These are phyloP conservation scores for Apiospora aurea DNA, from an alignment of 2,329 filamentous ascomycete species.

Conservation along the genomic window DNA sequence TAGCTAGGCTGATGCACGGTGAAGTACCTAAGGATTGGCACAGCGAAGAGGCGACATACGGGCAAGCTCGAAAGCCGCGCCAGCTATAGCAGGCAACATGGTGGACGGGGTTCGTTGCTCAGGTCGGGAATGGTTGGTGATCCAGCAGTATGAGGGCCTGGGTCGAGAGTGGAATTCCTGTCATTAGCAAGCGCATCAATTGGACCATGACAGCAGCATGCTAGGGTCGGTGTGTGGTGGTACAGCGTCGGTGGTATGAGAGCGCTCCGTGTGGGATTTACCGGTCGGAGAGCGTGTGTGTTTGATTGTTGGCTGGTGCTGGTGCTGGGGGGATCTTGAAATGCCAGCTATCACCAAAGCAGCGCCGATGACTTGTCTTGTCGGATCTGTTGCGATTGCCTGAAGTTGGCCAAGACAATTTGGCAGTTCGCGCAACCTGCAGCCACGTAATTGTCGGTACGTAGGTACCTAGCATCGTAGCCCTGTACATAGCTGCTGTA, in stretches of 20 bases:
- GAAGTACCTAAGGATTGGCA: conserved; percentile 26
- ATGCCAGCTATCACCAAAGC: conserved; percentile 11
- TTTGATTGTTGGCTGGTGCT: background rate
- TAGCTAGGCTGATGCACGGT: conserved; percentile 7
- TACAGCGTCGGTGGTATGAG: background rate
- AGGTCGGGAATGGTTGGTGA: conserved; percentile 19
- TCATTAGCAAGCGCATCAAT: conserved; percentile 22
- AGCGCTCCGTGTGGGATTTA: background rate
- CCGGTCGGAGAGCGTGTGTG: background rate
- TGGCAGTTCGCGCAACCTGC: conserved; percentile 11
- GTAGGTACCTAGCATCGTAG: background rate
- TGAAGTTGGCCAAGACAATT: conserved; percentile 8
- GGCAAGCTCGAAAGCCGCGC: conserved; percentile 47
- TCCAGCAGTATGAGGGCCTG: conserved; percentile 12
- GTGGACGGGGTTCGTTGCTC: conserved; percentile 27
- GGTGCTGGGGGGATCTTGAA: background rate
- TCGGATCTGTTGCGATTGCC: conserved; percentile 10
- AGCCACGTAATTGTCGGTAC: background rate
- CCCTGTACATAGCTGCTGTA: background rate
- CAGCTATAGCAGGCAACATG: conserved; percentile 47
- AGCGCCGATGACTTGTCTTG: conserved; percentile 14
- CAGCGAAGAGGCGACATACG: conserved; percentile 41
- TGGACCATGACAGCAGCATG: conserved; percentile 24
- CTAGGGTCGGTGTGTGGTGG: conserved; percentile 1
- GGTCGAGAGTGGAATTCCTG: conserved; percentile 7